phyloP scores from a whole-genome alignment of 495 filamentous ascomycete species.

The Lentithecium fluviatile region DNA sequence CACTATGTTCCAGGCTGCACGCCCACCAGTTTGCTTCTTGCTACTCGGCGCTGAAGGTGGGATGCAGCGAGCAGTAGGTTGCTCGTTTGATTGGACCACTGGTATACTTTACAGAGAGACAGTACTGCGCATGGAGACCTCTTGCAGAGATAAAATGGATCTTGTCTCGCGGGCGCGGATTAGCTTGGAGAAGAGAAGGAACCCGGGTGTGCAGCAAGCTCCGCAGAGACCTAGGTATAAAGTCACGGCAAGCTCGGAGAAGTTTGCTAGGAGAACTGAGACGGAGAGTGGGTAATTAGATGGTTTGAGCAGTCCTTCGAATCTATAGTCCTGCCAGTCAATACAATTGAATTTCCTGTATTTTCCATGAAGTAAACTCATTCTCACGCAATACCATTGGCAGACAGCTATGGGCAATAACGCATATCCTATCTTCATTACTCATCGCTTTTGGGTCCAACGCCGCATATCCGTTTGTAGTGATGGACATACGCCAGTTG shows the following conservation, averaged over 20 bases:
- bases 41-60: constrained; percentile 45
- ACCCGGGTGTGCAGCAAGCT: neutral
- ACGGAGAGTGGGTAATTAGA: too few species aligned
- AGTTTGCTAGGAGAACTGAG: neutral
- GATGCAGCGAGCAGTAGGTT: constrained; percentile 45
- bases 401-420: too few species aligned
- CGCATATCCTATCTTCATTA: too few species aligned
- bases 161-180: neutral
- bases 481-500: too few species aligned
- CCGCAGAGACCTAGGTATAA: neutral
- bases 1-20: constrained; percentile 40
- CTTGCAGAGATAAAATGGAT: constrained; percentile 16
- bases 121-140: constrained; percentile 37
- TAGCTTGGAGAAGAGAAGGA: neutral
- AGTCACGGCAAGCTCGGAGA: neutral
- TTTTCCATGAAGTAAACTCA: too few species aligned
- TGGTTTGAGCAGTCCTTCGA: too few species aligned
- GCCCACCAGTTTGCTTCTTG: constrained; percentile 43
- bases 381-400: too few species aligned
- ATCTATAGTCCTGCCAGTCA: too few species aligned
- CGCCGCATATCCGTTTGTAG: too few species aligned
- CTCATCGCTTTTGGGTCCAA: too few species aligned
- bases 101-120: constrained; percentile 35
- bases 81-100: constrained; percentile 34
- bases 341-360: too few species aligned